Base-by-base conservation (phyloP, 2,329 filamentous ascomycete genomes). In the Paracorniculantispora psalliotae region DNA sequence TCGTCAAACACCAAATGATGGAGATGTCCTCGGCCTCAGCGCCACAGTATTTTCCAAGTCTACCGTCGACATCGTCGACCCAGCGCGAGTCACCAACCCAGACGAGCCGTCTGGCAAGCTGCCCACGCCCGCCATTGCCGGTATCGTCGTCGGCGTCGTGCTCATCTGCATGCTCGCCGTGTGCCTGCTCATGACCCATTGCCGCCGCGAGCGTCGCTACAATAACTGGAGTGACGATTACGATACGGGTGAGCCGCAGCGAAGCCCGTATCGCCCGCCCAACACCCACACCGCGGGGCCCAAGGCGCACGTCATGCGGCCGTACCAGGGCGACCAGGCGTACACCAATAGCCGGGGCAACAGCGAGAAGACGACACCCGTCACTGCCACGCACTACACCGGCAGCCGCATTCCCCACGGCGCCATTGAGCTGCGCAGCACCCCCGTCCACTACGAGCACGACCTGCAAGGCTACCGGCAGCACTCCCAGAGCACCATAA, bases 111-210 rank as follows among this genome's bases (percentile, higher is more conserved):
- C 35, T 3, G 44, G 6, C 2, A 47, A 23, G 8, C 21, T 26
- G 8, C 44, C 33, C 0, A 75, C 75, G 0, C 77, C 78, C 2
- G 77, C 78, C n/a, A 80, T 83, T 17, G 78, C 79, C 0, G 82
- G 81, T 19, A 84, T 85, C 48, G 75, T 73, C 0, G 67, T 83
- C 0, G 81, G 78, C 13, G 76, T 73, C 7, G 71, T 72, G 0
- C 68, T 80, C 0, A 65, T 77, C 1, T 66, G 15, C 25, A 35
- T 79, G 6, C 72, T 77, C 0, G 74, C 73, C 2, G 62, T 70
- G 1, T 74, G 67, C 2, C 71, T 85, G 1, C 77, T 84, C 53
- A 64, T 73, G 54, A 61, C 82, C 1, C 78, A 84, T 68, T 79
- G 77, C 64, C 74, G 77, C 8, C 73, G 72, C 21, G 75, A 81